phyloP scores from a whole-genome alignment of 306 rosid genomes.

The Adenanthera pavonina region DNA sequence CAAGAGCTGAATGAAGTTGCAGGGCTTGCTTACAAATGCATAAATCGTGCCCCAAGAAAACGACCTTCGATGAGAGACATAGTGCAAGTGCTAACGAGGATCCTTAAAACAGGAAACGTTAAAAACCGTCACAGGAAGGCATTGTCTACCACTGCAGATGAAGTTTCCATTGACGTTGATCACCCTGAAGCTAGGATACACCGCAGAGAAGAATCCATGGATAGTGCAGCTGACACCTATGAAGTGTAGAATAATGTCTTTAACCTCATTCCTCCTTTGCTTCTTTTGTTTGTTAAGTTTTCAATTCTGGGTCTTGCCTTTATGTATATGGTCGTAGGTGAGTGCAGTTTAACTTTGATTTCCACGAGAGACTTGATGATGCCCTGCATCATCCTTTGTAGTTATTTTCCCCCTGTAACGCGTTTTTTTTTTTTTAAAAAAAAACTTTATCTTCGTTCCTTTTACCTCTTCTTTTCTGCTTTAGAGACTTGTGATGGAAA shows the following conservation, averaged over 20 bases:
- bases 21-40: constrained; percentile 85
- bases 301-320: constrained; percentile 36
- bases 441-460: not conserved
- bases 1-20: constrained; percentile 88
- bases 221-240: constrained; percentile 71
- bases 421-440: not conserved
- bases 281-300: not conserved
- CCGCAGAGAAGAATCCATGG: constrained; percentile 84
- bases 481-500: constrained; percentile 32
- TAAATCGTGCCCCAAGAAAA: constrained; percentile 73
- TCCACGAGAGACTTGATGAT: constrained; percentile 31
- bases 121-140: constrained; percentile 62
- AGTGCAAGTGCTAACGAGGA: constrained; percentile 76
- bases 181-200: constrained; percentile 64
- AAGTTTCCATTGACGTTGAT: constrained; percentile 67
- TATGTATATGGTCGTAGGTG: not conserved
- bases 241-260: constrained; percentile 59
- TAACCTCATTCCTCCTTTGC: not conserved
- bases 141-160: constrained; percentile 67
- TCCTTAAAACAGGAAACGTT: constrained; percentile 65
- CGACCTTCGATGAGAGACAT: constrained; percentile 93
- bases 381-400: constrained; percentile 38
- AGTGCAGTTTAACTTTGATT: not conserved
- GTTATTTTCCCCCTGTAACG: constrained; percentile 36
- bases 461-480: not conserved